Evolutionary conservation across 2,329 filamentous ascomycete species (phyloP).

Genomic region (Trichoderma sp.): DNA sequence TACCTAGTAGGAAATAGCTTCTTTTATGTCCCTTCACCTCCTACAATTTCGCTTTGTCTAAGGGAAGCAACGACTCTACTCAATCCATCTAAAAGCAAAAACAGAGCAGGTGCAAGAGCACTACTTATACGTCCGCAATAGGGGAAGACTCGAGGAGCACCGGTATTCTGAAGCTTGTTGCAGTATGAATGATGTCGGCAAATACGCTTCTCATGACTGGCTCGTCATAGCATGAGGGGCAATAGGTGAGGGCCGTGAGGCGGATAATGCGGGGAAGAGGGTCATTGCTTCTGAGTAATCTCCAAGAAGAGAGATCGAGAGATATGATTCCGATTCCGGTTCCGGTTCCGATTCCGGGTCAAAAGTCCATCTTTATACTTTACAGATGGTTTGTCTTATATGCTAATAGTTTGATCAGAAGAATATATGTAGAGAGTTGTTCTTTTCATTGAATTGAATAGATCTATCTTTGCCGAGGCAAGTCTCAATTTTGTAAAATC

Average conservation of each 20-base stretch:
- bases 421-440: background rate
- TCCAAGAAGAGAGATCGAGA: background rate
- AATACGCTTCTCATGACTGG: background rate
- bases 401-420: background rate
- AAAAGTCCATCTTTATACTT: background rate
- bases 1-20: background rate
- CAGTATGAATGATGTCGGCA: background rate
- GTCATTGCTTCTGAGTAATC: background rate
- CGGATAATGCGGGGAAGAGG: constrained; percentile 9
- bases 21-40: background rate
- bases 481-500: background rate
- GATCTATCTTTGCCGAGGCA: background rate
- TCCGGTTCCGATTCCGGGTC: background rate
- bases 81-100: background rate
- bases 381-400: background rate
- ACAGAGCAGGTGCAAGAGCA: background rate
- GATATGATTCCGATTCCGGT: background rate
- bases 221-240: background rate
- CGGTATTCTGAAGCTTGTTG: background rate
- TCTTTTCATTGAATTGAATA: background rate
- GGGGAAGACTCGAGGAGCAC: background rate
- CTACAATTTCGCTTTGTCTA: background rate
- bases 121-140: background rate
- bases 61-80: background rate
- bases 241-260: background rate